Base-by-base conservation (phyloP, 2,329 filamentous ascomycete genomes). In the Zopfia rhizophila region DNA sequence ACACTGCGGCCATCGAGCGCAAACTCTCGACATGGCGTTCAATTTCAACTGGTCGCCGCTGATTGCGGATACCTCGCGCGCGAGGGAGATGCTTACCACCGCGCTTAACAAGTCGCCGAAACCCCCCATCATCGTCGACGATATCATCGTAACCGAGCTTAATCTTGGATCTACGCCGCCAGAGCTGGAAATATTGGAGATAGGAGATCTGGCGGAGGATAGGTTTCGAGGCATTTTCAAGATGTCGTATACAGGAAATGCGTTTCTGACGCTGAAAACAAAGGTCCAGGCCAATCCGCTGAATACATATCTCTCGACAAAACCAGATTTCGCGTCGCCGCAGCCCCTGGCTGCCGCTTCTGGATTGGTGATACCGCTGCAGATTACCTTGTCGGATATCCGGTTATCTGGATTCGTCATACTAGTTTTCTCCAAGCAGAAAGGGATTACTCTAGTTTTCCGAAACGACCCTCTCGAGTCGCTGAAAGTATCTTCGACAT, bases 41-140 rank as follows among this genome's bases (percentile, higher is more conserved):
- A 97, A 97, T 82, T 99, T 99, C 89, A 97, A 97, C 90, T 99
- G 94, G 94, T 96, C 91, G 83, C 94, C 94, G 69, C 83, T 99
- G 58, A 94, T 95, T 77, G 93, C 93, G 69, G 94, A 97, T 78
- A 93, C 90, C 66, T 85, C 89, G 70, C 88, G 91, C 62, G 93
- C 94, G 38, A 89, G 92, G 72, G 92, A 97, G 72, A 89, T 97
- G 73, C 83, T 99, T 63, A 99, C 94, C 18, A 88, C 90, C 46
- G 94, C 94, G 24, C 82, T 99, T 66, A 99, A 99, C 82, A 97
- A 97, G 77, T 94, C 90, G 42, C 92, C 93, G 27, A 97, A 97
- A 69, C 94, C 94, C 45, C 94, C 94, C 50, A 97, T 97, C 69
- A 99, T 99, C 70, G 94, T 97, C 77, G 94, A 97, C 82, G 94